Evolutionary conservation across 352 stramenopile species (phyloP), one percentile per base, ranked within the genome.

Genomic region (Elongisporangium prolatum): DNA sequence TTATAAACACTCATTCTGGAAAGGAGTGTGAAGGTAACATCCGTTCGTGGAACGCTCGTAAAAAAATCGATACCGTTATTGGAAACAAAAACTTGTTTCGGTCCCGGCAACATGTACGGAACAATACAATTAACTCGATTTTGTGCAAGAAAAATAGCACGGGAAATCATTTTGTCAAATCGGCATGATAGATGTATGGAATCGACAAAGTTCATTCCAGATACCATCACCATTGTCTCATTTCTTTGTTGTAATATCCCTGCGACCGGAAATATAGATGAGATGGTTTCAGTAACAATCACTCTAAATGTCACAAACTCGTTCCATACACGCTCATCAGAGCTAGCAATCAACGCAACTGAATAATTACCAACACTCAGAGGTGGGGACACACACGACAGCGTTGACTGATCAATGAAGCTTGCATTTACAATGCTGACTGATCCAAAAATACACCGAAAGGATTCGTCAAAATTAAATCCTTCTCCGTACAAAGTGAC

Each of bases 51-150:
- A 6, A 21, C 40, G 3, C 54, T 21, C 4, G 49, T n/a, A 16
- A 52, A 50, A 52, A 79, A 89, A 25, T 91, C 77, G 3, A 71
- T 21, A 4, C 81, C 79, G 37, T 91, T 89, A 56, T 87, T 89
- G 0, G 81, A 69, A 20, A 89, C 53, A 21, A 60, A 67, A 10
- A 91, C 61, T 11, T 47, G 52, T 34, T 79, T 83, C 7, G 25
- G 48, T 17, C 81, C 81, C 3, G 77, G 47, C 1, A 58, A 55
- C 28, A 72, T 76, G 47, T 76, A 84, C 21, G 81, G 81, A 14
- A 88, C 66, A 0, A 72, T 50, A 20, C 81, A 91, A 18, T 89
- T 79, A 13, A 91, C 62, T 59, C 68, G 22, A 1, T 49, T 67
- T 22, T 68, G 44, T 0, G 81, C 87, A 48, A 89, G 37, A 34